Conservation (phyloP, 129 eudicot genomes). For the Silybum marianum region DNA sequence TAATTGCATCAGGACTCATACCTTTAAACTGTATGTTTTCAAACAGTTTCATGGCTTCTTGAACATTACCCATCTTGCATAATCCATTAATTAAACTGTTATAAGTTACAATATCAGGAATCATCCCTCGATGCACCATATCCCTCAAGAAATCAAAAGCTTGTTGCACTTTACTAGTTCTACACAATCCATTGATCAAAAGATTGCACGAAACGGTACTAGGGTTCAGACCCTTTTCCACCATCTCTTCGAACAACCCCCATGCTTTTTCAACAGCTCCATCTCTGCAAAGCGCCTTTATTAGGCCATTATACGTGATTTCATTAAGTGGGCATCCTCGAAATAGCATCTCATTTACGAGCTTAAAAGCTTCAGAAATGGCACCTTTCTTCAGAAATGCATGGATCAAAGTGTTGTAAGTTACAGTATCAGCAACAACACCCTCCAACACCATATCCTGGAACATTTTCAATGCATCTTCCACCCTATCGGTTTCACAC, state of each 20-base stretch:
- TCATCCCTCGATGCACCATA: slow-evolving; percentile 67
- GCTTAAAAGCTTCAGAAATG: slow-evolving; percentile 64
- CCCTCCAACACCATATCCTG: slow-evolving; percentile 89
- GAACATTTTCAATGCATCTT: slow-evolving; percentile 66
- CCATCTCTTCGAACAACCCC: slow-evolving; percentile 81
- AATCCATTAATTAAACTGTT: slow-evolving; percentile 77
- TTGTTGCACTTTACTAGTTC: slow-evolving; percentile 55
- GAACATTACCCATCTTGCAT: slow-evolving; percentile 63
- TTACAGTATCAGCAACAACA: slow-evolving; percentile 75
- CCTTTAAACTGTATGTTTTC: slow-evolving; percentile 61
- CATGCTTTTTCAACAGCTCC: slow-evolving; percentile 79
- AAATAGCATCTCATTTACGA: slow-evolving; percentile 79
- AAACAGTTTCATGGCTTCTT: slow-evolving; percentile 70
- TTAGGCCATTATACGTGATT: slow-evolving; percentile 67
- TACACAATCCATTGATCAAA: slow-evolving; percentile 71
- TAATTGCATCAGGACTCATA: slow-evolving; percentile 63
- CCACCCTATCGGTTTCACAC: slow-evolving; percentile 62
- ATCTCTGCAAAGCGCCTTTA: slow-evolving; percentile 71
- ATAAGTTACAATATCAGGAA: slow-evolving; percentile 83
- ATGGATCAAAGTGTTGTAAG: slow-evolving; percentile 85
- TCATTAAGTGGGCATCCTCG: slow-evolving; percentile 79
- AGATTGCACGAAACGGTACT: slow-evolving; percentile 72
- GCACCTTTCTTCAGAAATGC: slow-evolving; percentile 58
- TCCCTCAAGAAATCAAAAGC: slow-evolving; percentile 77
- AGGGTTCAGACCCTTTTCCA: slow-evolving; percentile 58